phyloP scores from a whole-genome alignment of 225 moss, liverwort and hornwort genomes.

The Bryoerythrophyllum caledonicum region DNA sequence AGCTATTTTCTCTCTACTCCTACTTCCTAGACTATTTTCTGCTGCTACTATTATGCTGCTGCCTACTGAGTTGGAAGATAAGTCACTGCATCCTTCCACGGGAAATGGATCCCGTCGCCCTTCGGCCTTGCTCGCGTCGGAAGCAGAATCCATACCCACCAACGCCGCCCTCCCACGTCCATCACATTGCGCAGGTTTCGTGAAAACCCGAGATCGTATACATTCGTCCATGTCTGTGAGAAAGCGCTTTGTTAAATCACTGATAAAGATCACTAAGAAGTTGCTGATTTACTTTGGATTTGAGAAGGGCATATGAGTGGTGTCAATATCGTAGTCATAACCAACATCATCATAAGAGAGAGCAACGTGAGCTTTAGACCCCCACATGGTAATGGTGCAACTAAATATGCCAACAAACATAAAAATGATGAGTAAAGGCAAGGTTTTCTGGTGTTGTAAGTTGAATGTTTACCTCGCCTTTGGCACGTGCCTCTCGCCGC shows the following conservation, averaged over 20 bases:
- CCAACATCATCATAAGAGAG: too few species aligned
- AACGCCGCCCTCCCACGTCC: constrained; percentile 53
- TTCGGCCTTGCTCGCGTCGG: constrained; percentile 53
- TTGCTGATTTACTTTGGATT: too few species aligned
- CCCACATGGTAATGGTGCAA: too few species aligned
- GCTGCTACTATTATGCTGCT: too few species aligned
- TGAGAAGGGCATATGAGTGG: too few species aligned
- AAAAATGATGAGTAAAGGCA: not conserved
- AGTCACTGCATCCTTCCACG: constrained; percentile 30
- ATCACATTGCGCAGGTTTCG: constrained; percentile 69
- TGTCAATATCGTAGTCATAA: too few species aligned
- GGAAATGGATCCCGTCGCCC: constrained; percentile 67
- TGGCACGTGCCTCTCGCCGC: constrained; percentile 54
- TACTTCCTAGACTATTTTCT: too few species aligned
- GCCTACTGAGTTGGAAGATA: too few species aligned
- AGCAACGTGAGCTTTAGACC: too few species aligned
- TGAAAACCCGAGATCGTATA: constrained; percentile 57
- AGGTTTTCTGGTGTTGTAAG: not conserved
- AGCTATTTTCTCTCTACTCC: too few species aligned
- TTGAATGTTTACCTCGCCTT: constrained; percentile 57
- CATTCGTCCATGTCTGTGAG: constrained; percentile 68
- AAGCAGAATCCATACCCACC: constrained; percentile 65
- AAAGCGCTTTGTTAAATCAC: too few species aligned
- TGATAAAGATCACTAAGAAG: too few species aligned
- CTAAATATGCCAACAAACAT: not conserved